Evolutionary conservation across 2,329 filamentous ascomycete species (phyloP).

Genomic region (Trichoderma afroharzianum): DNA sequence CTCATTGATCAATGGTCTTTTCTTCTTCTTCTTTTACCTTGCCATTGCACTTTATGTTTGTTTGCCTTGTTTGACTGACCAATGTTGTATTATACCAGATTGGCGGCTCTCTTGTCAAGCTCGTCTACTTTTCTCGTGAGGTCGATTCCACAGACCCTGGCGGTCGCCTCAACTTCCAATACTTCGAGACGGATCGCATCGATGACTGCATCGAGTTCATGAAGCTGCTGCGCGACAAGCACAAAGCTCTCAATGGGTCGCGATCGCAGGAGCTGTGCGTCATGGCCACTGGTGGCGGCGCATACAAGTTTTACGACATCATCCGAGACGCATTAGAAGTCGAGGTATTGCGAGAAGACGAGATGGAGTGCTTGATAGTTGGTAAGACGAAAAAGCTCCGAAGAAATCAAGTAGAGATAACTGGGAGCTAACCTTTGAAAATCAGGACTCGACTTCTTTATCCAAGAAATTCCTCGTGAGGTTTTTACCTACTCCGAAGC

Average conservation of each 20-base stretch:
- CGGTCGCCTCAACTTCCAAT: conserved; percentile 89
- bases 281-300: conserved; percentile 93
- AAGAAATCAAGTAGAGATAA: background rate
- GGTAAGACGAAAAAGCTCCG: conserved; percentile 47
- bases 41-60: background rate
- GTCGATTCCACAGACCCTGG: conserved; percentile 74
- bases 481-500: conserved; percentile 95
- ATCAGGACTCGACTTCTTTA: conserved; percentile 93
- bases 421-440: background rate
- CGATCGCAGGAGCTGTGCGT: conserved; percentile 73
- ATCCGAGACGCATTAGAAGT: conserved; percentile 80
- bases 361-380: conserved; percentile 98
- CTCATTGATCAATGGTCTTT: background rate
- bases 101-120: conserved; percentile 89
- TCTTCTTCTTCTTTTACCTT: background rate
- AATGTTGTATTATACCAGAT: conserved; percentile 57
- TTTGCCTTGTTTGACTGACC: background rate
- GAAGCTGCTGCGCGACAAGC: conserved; percentile 76
- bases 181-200: conserved; percentile 92
- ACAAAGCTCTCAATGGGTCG: conserved; percentile 71
- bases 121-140: conserved; percentile 96
- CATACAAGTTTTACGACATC: conserved; percentile 94
- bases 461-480: conserved; percentile 93
- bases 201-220: conserved; percentile 93
- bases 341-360: conserved; percentile 87